Conservation (phyloP, 306 rosid species). For the Astragalus glycyphyllos region DNA sequence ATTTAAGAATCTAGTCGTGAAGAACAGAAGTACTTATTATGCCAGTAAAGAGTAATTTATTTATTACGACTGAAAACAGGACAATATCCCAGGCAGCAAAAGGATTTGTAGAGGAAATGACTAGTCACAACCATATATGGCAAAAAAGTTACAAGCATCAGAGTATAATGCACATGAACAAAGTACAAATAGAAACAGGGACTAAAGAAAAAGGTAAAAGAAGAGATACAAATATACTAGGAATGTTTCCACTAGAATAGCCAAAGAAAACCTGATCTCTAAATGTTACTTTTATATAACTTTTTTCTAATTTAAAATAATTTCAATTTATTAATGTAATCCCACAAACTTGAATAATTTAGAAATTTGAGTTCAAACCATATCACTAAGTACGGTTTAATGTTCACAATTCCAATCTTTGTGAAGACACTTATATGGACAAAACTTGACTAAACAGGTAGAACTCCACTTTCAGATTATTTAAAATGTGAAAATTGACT, state of each 20-base stretch:
- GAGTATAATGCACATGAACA: background rate
- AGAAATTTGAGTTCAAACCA: background rate
- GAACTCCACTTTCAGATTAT: too few relatives aligned
- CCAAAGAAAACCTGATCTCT: background rate
- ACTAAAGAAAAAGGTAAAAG: background rate
- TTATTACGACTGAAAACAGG: background rate
- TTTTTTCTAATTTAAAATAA: background rate
- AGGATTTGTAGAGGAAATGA: background rate
- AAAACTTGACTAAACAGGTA: too few relatives aligned
- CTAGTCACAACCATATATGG: background rate
- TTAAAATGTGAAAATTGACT: too few relatives aligned
- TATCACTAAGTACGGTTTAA: too few relatives aligned
- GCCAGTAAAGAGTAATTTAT: background rate
- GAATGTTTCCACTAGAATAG: background rate
- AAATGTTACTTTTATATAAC: background rate
- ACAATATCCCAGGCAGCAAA: background rate
- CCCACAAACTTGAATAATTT: too few relatives aligned
- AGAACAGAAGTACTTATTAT: conserved; percentile 4
- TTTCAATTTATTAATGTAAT: too few relatives aligned
- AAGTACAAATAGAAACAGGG: background rate
- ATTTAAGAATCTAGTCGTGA: conserved; percentile 3
- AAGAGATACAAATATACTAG: background rate
- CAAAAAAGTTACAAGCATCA: background rate
- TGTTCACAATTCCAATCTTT: too few relatives aligned
- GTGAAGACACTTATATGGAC: too few relatives aligned